A percentile compares a stretch with the other conserved stretches of the same genome.
phyloP scores from a whole-genome alignment of 805 yeast genomes.

The Cyberlindnera xylosilytica region DNA sequence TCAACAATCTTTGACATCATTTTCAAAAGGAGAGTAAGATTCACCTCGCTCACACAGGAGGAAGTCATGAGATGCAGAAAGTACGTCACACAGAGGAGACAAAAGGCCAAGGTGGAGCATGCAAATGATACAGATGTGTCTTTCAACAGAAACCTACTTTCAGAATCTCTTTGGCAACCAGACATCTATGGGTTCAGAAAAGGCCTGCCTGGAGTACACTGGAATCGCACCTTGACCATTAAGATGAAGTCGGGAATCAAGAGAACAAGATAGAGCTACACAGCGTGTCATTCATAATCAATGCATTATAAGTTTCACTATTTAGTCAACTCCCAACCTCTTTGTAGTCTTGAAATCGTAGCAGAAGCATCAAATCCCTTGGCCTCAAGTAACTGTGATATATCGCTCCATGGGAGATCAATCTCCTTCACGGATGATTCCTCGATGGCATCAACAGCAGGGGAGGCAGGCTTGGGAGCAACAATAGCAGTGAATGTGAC shows the following conservation, averaged over 20 bases:
- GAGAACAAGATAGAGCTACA: conserved; percentile 15
- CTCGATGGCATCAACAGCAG: background rate
- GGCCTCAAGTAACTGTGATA: conserved; percentile 32
- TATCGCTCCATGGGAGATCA: conserved; percentile 44
- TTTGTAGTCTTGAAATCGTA: conserved; percentile 33
- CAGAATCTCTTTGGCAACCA: conserved; percentile 34
- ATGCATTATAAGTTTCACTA: conserved; percentile 2
- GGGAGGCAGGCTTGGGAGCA: background rate
- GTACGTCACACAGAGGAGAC: conserved; percentile 68
- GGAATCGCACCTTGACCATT: conserved; percentile 59
- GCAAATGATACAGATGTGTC: conserved; percentile 25
- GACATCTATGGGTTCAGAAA: conserved; percentile 42
- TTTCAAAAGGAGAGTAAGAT: conserved; percentile 68
- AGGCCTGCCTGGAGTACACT: conserved; percentile 48
- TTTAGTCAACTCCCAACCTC: conserved; percentile 38
- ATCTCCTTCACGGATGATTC: conserved; percentile 2
- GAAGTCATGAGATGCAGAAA: conserved; percentile 76
- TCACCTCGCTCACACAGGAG: conserved; percentile 74
- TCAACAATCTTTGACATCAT: conserved; percentile 67
- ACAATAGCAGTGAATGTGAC: conserved; percentile 43
- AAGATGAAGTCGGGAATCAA: conserved; percentile 44
- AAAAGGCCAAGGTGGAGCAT: conserved; percentile 19
- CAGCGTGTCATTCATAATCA: too few relatives aligned
- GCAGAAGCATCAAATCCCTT: conserved; percentile 33
- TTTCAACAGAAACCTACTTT: conserved; percentile 24